Base-by-base conservation (phyloP, 345 rosid genomes). In the Euphorbia tirucalli region DNA sequence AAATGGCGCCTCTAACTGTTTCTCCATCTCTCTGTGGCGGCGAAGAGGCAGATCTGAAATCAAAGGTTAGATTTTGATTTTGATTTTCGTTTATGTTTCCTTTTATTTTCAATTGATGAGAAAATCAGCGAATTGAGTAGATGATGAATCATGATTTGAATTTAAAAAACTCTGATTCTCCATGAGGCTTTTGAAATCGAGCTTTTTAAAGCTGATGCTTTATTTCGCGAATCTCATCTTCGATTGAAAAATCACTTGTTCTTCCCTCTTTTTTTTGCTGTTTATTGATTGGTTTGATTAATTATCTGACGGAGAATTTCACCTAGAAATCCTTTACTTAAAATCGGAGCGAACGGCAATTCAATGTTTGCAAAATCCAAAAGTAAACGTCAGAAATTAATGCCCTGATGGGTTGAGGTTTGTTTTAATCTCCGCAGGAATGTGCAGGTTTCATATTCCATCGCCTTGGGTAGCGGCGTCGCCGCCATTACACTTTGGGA, bases 141-240 rank as follows among this genome's bases (percentile, higher is more conserved):
- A 82, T 82, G 89, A 86, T 86, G 89, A 80, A 11, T n/a, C n/a
- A n/a, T 7, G 32, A 3, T 64, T 69, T 30, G 68, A 76, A 22
- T 22, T 71, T 75, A 14, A 49, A 37, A 39, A 15, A 1, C 57
- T 70, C 87, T 70, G 75, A 84, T 50, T 5, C 46, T 52, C 69
- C 73, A 65, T 84, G 86, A 73, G 46, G 87, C 79, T 76, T 80
- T 68, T 69, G 75, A 76, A 77, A 49, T 84, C 89, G 89, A 86
- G 89, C 89, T 86, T 86, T 86, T 86, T 86, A 86, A 86, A 84
- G 80, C 89, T 82, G 89, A 86, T 84, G 87, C 81, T 80, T 78
- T 25, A 11, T 2, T 46, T 46, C 14, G 11, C 14, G 2, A 16
- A 6, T 46, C 2, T 11, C 14, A 16, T 46, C 2, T 7, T n/a